Conservation (phyloP, 2,329 filamentous ascomycete genomes). For the Claviceps capensis region DNA sequence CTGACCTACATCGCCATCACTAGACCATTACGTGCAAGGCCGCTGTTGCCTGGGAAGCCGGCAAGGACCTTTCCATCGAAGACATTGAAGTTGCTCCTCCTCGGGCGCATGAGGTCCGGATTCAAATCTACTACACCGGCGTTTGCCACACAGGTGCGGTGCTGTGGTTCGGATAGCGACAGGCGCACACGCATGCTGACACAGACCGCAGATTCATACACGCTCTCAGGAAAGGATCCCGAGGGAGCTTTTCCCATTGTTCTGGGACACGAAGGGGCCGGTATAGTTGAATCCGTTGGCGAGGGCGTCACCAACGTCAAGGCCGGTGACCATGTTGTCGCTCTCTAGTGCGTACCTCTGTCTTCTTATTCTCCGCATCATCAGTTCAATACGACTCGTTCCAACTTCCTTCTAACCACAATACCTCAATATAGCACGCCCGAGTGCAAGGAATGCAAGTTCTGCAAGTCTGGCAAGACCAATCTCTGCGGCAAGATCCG, state of each 20-base stretch:
- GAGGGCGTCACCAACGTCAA: conserved; percentile 94
- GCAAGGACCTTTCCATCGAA: conserved; percentile 77
- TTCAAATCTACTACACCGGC: conserved; percentile 93
- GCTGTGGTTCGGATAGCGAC: not conserved
- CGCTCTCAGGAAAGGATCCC: conserved; percentile 88
- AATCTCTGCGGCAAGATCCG: conserved; percentile 99
- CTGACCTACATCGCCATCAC: not conserved
- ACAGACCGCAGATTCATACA: conserved; percentile 62
- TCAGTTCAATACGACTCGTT: not conserved
- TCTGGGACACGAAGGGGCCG: conserved; percentile 81
- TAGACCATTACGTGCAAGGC: conserved; percentile 96
- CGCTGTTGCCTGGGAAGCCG: conserved; percentile 93
- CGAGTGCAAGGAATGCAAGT: conserved; percentile 96
- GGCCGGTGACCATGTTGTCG: conserved; percentile 80
- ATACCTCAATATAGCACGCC: conserved; percentile 52
- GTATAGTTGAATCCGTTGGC: conserved; percentile 83
- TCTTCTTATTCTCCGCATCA: not conserved
- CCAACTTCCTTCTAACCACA: not conserved
- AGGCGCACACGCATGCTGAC: conserved; percentile 4
- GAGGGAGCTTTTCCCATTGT: conserved; percentile 88
- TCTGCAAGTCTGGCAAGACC: conserved; percentile 98
- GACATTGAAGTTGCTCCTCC: conserved; percentile 86
- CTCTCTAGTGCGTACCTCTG: conserved; percentile 54
- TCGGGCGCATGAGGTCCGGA: conserved; percentile 85
- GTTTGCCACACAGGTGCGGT: conserved; percentile 86